Base-by-base conservation (phyloP, 495 filamentous ascomycete species). In the Talaromyces thailandensis region DNA sequence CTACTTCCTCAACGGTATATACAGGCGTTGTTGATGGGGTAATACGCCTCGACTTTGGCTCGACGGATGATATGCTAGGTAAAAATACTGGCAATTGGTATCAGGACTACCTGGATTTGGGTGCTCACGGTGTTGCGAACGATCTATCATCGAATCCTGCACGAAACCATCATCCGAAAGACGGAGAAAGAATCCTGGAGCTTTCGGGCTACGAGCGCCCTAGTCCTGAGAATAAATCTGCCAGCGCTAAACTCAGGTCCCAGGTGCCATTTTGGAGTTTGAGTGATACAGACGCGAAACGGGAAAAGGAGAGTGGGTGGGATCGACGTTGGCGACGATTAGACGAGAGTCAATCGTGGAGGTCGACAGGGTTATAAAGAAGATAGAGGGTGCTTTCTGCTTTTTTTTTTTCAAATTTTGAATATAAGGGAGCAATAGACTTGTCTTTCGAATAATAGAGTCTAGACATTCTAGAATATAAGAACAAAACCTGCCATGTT, bases 1-100 rank as follows among this genome's bases (percentile, higher is more conserved):
- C 77, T 1, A 71, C 68, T 29, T 86, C 83, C 1, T 76, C 82
- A 21, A 80, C 76, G 16, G 67, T 87, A n/a, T 88, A 82, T 68
- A 77, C 81, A 16, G 85, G 85, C 9, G 67, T 86, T 16, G 79
- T 81, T 55, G 76, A 79, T 56, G 72, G 74, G 0, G 71, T 87
- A 1, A 61, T 85, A 6, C 76, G 81, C 24, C 69, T 88, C 2
- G 81, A 83, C 48, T 80, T 87, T 66, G 75, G 74, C 6, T 80
- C 77, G 0, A 77, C 75, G 1, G 76, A 79, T 64, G 78, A 80
- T 50, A 40, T 79, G 35, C 66, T 68, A 3, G 74, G 75, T 12
- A 56, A 69, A 1, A 48, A 48, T 43, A 23, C 57, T 9, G 63
- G 66, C 14, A 62, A 64, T 12, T 80, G 77, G 77, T 77, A 74